Evolutionary conservation across 129 eudicot genomes (phyloP).

Genomic region (Flaveria robusta): DNA sequence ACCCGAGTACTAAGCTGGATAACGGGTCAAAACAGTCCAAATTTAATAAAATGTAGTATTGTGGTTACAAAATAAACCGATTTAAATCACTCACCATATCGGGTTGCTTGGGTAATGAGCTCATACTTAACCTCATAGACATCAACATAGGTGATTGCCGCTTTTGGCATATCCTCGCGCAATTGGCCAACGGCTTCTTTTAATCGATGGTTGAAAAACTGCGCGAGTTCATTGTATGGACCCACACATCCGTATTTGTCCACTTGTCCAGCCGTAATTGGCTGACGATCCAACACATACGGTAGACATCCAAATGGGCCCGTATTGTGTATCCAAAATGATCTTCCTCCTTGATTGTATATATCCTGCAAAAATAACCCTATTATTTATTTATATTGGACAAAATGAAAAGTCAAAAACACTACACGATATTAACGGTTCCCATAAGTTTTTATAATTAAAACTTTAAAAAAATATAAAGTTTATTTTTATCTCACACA

Average conservation of each 20-base stretch:
- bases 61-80: no score
- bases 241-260: slow-evolving; percentile 67
- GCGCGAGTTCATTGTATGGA: slow-evolving; percentile 57
- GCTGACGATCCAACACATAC: slow-evolving; percentile 47
- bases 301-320: slow-evolving; percentile 90
- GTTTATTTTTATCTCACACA: background rate
- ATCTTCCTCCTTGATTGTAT: slow-evolving; percentile 66
- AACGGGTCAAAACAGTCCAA: background rate
- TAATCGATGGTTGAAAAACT: slow-evolving; percentile 49
- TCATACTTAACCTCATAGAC: slow-evolving; percentile 61
- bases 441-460: no score
- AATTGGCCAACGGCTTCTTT: slow-evolving; percentile 56
- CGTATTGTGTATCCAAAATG: slow-evolving; percentile 85
- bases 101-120: slow-evolving; percentile 57
- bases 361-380: slow-evolving; percentile 38
- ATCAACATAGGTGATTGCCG: slow-evolving; percentile 73
- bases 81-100: slow-evolving; percentile 41
- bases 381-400: background rate
- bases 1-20: background rate
- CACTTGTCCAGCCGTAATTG: slow-evolving; percentile 48
- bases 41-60: background rate
- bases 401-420: no score
- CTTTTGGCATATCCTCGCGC: slow-evolving; percentile 50
- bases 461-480: no score
- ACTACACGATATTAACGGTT: no score